Base-by-base conservation (phyloP, 306 rosid genomes). In the Echinosophora koreensis region DNA sequence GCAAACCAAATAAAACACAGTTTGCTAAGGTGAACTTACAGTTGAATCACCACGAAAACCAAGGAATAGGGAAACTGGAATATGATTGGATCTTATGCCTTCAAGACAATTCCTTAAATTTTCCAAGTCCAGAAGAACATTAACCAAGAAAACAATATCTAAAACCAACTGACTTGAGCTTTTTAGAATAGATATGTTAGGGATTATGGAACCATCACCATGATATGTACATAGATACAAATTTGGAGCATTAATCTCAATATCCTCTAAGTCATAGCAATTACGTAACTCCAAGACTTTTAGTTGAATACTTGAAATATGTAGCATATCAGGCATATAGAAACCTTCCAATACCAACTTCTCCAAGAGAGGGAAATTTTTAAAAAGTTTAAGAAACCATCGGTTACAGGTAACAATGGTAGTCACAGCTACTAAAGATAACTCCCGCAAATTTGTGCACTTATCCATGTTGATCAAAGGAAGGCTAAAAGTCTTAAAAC, bases 371-470 rank as follows among this genome's bases (percentile, higher is more conserved):
- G 51, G 59, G 22, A 62, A 18, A 32, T 64, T 17, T 9, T 14
- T 7, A 17, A 71, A 14, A 62, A 27, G n/a, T 3, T 62, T 51
- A 52, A 28, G 16, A 1, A 71, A 16, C 78, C 67, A 79, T 10
- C 42, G 14, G 49, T 72, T 61, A 11, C 1, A 22, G 22, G 1
- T 22, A 22, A 22, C 22, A 22, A 22, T 41, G 15, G 10, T 5
- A 14, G 1, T 3, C 6, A 64, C 1, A 28, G 1, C 4, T 4
- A 3, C 3, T 59, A 59, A 22, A 1, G 0, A 8, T 37, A 80
- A 52, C 27, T 47, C 14, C 42, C 49, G 55, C 46, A 80, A 66
- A 71, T 80, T 80, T 57, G 41, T 11, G 41, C 41, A 59, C 9
- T 14, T 72, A 12, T 14, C 72, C 55, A 42, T 11, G 2, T 44